Conservation (phyloP, 345 rosid genomes). For the Capsella bursapastoris region DNA sequence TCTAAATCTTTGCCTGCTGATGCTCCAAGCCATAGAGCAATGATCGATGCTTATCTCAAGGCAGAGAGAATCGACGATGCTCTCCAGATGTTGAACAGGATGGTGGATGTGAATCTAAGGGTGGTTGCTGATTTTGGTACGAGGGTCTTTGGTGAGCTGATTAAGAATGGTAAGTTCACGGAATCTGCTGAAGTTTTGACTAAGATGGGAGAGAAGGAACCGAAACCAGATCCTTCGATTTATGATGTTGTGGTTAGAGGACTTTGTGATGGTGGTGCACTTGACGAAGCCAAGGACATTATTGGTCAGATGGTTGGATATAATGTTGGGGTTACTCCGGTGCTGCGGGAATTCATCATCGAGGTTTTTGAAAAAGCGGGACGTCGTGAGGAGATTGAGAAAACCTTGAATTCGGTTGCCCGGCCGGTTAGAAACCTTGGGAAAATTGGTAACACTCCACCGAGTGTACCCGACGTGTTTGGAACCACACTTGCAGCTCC, state of each 20-base stretch:
- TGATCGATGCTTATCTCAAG: conserved; percentile 80
- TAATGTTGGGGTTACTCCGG: conserved; percentile 69
- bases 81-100: conserved; percentile 56
- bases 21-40: conserved; percentile 68
- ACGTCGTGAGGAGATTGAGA: conserved; percentile 69
- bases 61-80: conserved; percentile 77
- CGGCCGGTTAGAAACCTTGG: conserved; percentile 46
- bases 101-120: conserved; percentile 81
- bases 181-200: conserved; percentile 72
- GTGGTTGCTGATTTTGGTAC: conserved; percentile 89
- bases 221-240: conserved; percentile 82
- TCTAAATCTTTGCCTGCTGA: conserved; percentile 75
- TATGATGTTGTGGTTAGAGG: conserved; percentile 89
- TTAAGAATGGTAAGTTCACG: conserved; percentile 68
- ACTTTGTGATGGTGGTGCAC: conserved; percentile 68
- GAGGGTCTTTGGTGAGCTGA: conserved; percentile 68
- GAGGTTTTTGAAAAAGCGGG: conserved; percentile 63
- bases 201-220: conserved; percentile 91
- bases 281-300: conserved; percentile 58
- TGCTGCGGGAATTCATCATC: conserved; percentile 54
- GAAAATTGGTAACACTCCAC: conserved; percentile 39
- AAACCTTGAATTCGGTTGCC: conserved; percentile 55
- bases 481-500: conserved; percentile 34
- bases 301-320: conserved; percentile 71
- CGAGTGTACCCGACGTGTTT: conserved; percentile 20